Conservation (phyloP, 495 filamentous ascomycete species). For the Trichodelitschia bisporula region DNA sequence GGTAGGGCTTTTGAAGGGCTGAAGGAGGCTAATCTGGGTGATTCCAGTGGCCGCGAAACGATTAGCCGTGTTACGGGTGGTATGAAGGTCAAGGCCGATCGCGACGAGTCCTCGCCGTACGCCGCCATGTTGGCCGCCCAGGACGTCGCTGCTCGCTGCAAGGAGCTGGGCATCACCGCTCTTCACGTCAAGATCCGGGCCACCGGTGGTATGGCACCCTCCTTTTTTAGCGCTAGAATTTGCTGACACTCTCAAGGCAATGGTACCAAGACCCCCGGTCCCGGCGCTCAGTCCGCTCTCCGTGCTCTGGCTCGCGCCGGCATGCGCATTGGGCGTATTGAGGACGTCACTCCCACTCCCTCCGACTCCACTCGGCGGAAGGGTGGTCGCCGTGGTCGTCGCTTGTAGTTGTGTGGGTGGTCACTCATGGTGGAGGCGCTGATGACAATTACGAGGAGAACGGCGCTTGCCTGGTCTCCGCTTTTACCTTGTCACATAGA, state of each 20-base stretch:
- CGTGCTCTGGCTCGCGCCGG: constrained; percentile 92
- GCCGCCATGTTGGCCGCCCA: constrained; percentile 99
- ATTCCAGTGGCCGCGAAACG: constrained; percentile 94
- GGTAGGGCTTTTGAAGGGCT: not conserved
- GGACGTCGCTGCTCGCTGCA: constrained; percentile 85
- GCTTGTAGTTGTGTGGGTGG: constrained; percentile 42
- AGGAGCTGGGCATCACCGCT: constrained; percentile 96
- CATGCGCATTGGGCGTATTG: constrained; percentile 98
- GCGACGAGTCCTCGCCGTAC: constrained; percentile 98
- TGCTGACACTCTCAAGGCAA: no score
- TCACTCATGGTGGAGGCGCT: constrained; percentile 10
- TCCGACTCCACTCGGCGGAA: constrained; percentile 98
- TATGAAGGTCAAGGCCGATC: constrained; percentile 99
- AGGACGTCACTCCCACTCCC: constrained; percentile 97
- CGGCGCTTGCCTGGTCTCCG: constrained; percentile 46
- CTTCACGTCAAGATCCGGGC: constrained; percentile 99
- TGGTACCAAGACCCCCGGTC: constrained; percentile 97
- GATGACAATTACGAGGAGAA: constrained; percentile 44
- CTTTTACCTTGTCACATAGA: constrained; percentile 4
- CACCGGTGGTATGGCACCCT: constrained; percentile 57
- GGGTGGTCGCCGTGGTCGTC: constrained; percentile 99
- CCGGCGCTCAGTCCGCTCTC: constrained; percentile 95
- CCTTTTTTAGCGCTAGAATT: no score
- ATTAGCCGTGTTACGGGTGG: constrained; percentile 97
- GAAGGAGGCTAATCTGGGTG: constrained; percentile 37